These are phyloP conservation scores for Mycena indigotica DNA, from an alignment of 768 basidiomycete genomes.

Conservation along the genomic window DNA sequence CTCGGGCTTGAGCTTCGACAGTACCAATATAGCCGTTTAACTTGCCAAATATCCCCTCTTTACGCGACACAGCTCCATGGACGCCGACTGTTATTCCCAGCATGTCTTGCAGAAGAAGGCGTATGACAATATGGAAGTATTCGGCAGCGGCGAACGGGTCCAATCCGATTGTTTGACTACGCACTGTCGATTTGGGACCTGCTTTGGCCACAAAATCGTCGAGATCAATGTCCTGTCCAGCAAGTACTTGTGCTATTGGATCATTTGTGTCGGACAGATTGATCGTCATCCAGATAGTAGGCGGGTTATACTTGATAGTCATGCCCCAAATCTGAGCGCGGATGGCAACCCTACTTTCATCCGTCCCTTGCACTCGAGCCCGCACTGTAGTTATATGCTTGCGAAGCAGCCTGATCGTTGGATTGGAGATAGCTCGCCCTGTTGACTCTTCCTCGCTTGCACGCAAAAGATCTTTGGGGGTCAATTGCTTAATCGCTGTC, in stretches of 20 bases:
- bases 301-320: conserved; percentile 29
- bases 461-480: conserved; percentile 28
- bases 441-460: conserved; percentile 37
- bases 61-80: conserved; percentile 27
- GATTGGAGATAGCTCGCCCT: conserved; percentile 25
- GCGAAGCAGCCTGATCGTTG: conserved; percentile 26
- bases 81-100: conserved; percentile 30
- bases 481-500: conserved; percentile 27
- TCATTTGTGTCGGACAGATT: conserved; percentile 40
- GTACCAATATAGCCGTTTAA: conserved; percentile 38
- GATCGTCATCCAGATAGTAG: conserved; percentile 45
- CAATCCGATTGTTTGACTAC: conserved; percentile 32
- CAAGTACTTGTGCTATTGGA: conserved; percentile 43
- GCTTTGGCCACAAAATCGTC: conserved; percentile 29
- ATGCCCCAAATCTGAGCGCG: conserved; percentile 41
- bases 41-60: conserved; percentile 34
- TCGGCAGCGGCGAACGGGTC: conserved; percentile 42
- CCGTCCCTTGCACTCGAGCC: conserved; percentile 26
- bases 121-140: conserved; percentile 42
- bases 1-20: conserved; percentile 43
- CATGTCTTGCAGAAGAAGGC: conserved; percentile 30
- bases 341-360: conserved; percentile 16
- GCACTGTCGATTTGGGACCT: conserved; percentile 27
- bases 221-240: conserved; percentile 40
- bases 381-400: conserved; percentile 27